These are phyloP conservation scores for Flaveria linearis DNA, from an alignment of 129 eudicot genomes.

Conservation along the genomic window DNA sequence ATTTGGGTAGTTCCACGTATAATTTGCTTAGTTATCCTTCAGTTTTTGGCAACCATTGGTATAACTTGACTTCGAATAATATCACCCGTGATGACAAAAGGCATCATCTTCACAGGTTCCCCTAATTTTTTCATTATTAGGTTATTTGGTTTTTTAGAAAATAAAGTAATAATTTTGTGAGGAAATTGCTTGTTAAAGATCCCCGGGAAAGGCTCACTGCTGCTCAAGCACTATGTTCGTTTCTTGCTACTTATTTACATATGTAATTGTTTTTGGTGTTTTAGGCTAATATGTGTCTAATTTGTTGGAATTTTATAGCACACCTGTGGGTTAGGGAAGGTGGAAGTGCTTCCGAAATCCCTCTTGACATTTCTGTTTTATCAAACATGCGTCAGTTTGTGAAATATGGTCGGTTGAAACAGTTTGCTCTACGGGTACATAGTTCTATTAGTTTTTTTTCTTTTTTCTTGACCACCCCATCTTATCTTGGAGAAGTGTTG, in stretches of 20 bases:
- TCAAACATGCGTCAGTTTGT: conserved; percentile 91
- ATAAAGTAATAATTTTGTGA: conserved; percentile 51
- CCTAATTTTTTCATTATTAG: too few relatives aligned
- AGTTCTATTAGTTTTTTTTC: neutral
- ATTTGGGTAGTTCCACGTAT: too few relatives aligned
- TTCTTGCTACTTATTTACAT: conserved; percentile 19
- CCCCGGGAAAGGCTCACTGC: conserved; percentile 97
- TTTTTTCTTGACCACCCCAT: neutral
- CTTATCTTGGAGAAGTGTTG: neutral
- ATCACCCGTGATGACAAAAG: too few relatives aligned
- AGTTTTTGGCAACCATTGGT: too few relatives aligned
- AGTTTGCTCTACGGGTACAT: conserved; percentile 77
- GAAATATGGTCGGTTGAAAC: conserved; percentile 83
- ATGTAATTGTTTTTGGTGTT: neutral
- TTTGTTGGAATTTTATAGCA: conserved; percentile 48
- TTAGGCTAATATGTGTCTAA: conserved; percentile 10
- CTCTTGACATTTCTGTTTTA: conserved; percentile 86
- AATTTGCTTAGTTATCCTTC: too few relatives aligned
- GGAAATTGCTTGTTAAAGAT: conserved; percentile 84
- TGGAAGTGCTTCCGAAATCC: conserved; percentile 92
- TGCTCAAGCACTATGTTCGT: conserved; percentile 94
- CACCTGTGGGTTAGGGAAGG: conserved; percentile 99
- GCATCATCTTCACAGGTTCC: too few relatives aligned
- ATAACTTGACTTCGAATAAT: too few relatives aligned
- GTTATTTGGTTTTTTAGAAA: too few relatives aligned